Conservation (phyloP, 148 eudicot genomes). For the Hydrangea macrophylla region DNA sequence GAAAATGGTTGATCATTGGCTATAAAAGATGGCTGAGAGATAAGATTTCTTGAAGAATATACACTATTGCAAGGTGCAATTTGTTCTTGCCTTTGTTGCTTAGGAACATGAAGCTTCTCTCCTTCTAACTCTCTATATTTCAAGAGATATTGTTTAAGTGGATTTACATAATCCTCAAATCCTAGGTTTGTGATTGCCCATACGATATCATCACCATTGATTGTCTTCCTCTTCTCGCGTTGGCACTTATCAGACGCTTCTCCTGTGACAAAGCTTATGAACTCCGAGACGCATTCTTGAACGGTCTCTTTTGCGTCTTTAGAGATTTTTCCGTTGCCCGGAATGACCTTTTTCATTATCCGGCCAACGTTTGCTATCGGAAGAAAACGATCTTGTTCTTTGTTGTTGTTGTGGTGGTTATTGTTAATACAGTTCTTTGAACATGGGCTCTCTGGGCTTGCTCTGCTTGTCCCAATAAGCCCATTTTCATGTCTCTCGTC, state of each 20-base stretch:
- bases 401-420: constrained; percentile 19
- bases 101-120: constrained; percentile 60
- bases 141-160: constrained; percentile 50
- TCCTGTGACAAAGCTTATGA: constrained; percentile 72
- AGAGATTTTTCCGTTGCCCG: constrained; percentile 54
- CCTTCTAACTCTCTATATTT: constrained; percentile 65
- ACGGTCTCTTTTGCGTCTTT: constrained; percentile 80
- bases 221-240: constrained; percentile 72
- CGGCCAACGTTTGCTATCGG: constrained; percentile 77
- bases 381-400: constrained; percentile 63
- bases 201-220: constrained; percentile 67
- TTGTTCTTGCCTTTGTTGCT: constrained; percentile 39
- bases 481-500: constrained; percentile 42
- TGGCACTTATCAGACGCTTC: constrained; percentile 81
- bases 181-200: constrained; percentile 75
- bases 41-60: constrained; percentile 40
- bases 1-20: constrained; percentile 37
- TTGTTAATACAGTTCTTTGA: constrained; percentile 20
- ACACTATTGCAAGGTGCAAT: constrained; percentile 32
- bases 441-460: constrained; percentile 41
- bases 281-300: constrained; percentile 79
- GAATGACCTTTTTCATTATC: constrained; percentile 74
- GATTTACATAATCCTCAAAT: constrained; percentile 63
- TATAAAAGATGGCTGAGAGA: constrained; percentile 39
- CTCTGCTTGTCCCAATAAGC: constrained; percentile 20